Percentiles rank a stretch among this genome's conserved stretches.
Conservation (phyloP, 225 moss, liverwort and hornwort genomes). For the Rhytidiadelphus loreus region DNA sequence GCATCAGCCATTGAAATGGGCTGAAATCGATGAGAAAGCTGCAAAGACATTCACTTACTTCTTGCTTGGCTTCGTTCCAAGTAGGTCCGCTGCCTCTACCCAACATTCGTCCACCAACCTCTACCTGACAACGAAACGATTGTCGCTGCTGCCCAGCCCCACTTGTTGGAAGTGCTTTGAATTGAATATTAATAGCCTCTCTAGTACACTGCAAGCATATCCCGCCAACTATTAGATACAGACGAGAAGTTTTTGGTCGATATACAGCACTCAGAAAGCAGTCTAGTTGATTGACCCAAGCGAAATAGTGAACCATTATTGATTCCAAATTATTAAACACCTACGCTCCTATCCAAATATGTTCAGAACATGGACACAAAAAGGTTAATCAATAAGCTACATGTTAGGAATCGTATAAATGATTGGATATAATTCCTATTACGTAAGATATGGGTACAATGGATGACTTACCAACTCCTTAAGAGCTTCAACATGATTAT, state of each 20-base stretch:
- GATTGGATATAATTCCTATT: not conserved
- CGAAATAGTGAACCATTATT: not conserved
- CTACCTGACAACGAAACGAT: constrained; percentile 78
- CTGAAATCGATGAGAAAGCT: not conserved
- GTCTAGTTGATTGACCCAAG: not conserved
- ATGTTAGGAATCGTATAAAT: not conserved
- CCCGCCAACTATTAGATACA: not conserved
- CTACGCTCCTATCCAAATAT: not conserved
- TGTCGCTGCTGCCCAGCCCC: constrained; percentile 45
- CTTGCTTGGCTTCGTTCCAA: constrained; percentile 94
- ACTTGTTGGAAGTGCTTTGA: constrained; percentile 71
- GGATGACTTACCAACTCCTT: constrained; percentile 58
- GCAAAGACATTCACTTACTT: constrained; percentile 25
- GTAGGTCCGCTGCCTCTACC: constrained; percentile 77
- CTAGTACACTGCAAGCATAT: constrained; percentile 61
- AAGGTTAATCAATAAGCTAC: not conserved
- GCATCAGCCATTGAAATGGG: not conserved
- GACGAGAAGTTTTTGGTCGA: not conserved
- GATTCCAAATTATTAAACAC: not conserved
- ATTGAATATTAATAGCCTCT: constrained; percentile 91
- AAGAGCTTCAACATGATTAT: constrained; percentile 71
- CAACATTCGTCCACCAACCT: constrained; percentile 78
- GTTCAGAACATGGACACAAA: not conserved
- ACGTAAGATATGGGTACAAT: not conserved
- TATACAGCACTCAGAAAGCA: not conserved